Evolutionary conservation across 495 filamentous ascomycete species (phyloP), one percentile per base, ranked within the genome.

Genomic region (Melanomma pulvis-pyrius): DNA sequence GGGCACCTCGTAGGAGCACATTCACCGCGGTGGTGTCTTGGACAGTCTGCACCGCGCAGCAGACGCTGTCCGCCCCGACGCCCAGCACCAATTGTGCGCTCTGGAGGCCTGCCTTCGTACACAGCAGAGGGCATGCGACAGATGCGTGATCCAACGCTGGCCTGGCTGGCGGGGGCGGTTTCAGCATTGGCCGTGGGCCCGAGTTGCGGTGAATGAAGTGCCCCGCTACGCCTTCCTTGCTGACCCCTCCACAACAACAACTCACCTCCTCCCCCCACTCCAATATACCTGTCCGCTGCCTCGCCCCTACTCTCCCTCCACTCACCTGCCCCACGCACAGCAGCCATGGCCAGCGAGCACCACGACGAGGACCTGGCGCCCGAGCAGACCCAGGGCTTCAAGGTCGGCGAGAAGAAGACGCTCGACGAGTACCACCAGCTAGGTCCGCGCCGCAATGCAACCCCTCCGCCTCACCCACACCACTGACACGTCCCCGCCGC

Each of bases 391-490:
- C 87, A 92, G 81, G 93, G 94, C 71, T 98, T 96, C 88, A 97
- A 94, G 84, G 88, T 97, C 69, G 92, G 92, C 69, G 92, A 97
- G 85, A 96, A 97, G 87, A 97, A 97, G 85, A 93, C 91, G 64
- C 83, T 98, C 69, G 88, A 92, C 60, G 92, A 97, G 78, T 97
- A 97, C 79, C 80, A 90, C 64, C 79, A 97, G 73, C 87, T 98
- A 77, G 94, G 94, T 97, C 81, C 75, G 90, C 59, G 36, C 21
- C 36, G 48, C 32, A 44, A n/a, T 17, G 4, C 39, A 6, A 3
- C 17, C 39, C 4, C 17, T 9, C 13, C 19, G 24, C 32, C 17
- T 30, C 51, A 8, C 32, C 22, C 17, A 19, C 25, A 9, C 29
- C 51, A 7, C 25, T 32, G 8, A 54, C 51, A 26, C 30, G 17